Evolutionary conservation across 2,329 filamentous ascomycete species (phyloP), one percentile per base, ranked within the genome.

Genomic region (Ophiostoma australiae): DNA sequence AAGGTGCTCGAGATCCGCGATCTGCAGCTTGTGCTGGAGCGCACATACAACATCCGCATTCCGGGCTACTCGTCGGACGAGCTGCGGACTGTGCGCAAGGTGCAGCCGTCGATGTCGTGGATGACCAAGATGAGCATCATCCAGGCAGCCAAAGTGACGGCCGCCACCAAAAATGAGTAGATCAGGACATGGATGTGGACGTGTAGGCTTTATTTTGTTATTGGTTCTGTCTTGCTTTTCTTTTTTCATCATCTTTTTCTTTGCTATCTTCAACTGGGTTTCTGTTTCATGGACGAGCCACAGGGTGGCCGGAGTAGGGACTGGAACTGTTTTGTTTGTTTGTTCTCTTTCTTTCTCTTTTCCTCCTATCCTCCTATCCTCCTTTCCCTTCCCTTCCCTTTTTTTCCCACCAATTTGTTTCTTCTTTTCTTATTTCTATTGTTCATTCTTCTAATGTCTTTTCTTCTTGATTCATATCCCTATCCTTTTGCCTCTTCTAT

Each of bases 41-140:
- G 92, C 72, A 90, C 91, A 73, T 94, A 93, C 84, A 95, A 95
- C 80, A 94, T 95, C 77, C 91, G 92, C 71, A 93, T 99, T 72
- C 95, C 95, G 0, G 95, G 95, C 15, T 98, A 97, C 81, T 92
- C 93, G 0, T 92, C 93, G 3, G 95, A 99, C 78, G 95, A 99
- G 81, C 87, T 97, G 72, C 90, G 95, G 71, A 97, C 93, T 0
- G 94, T 98, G 39, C 90, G 94, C 79, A 97, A 97, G 83, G 91
- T 96, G 70, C 91, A 95, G 78, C 95, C 95, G 1, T 90, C 93
- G 27, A 84, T 90, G 20, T 91, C 89, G 31, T 99, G 95, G 93
- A 94, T 95, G 73, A 90, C 91, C 75, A 99, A 99, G 85, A 96
- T 99, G 90, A 94, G 93, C 77, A 94, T 95, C 33, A 91, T 99